phyloP scores from a whole-genome alignment of 2,329 filamentous ascomycete species.

The Aspergillus pseudoterreus region DNA sequence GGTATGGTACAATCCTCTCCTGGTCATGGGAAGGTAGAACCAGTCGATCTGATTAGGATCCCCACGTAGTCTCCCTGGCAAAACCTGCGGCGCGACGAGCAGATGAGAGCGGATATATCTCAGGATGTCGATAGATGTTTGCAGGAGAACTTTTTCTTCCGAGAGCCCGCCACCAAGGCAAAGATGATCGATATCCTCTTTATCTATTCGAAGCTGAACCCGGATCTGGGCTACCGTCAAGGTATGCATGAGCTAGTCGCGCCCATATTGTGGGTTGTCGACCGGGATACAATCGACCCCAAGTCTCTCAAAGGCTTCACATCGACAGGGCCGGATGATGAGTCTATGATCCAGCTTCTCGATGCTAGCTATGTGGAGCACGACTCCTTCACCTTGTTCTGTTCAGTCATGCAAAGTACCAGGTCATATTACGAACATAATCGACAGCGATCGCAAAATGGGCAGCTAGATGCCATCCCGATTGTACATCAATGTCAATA shows the following conservation, averaged over 20 bases:
- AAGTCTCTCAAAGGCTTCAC: conserved; percentile 30
- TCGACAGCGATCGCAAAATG: conserved; percentile 41
- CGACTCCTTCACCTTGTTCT: conserved; percentile 83
- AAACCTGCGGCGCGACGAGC: conserved; percentile 78
- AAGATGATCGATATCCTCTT: conserved; percentile 88
- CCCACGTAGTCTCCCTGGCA: conserved; percentile 78
- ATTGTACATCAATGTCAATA: conserved; percentile 83
- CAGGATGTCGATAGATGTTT: conserved; percentile 91
- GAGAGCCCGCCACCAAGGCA: conserved; percentile 70
- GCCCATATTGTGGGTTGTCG: conserved; percentile 79
- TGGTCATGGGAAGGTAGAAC: conserved; percentile 41
- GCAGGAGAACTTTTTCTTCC: conserved; percentile 88
- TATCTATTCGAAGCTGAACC: conserved; percentile 90
- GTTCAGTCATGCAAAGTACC: conserved; percentile 79
- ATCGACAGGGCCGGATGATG: conserved; percentile 40
- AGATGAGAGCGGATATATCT: conserved; percentile 78
- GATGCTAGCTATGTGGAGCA: conserved; percentile 78
- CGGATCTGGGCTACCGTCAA: conserved; percentile 85
- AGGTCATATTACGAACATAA: conserved; percentile 81
- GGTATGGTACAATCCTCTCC: conserved; percentile 42
- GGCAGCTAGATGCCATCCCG: conserved; percentile 53
- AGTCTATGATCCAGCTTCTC: conserved; percentile 62
- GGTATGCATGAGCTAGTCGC: conserved; percentile 97
- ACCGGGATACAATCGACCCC: conserved; percentile 71
- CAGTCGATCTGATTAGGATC: conserved; percentile 18